A percentile compares a stretch with the other conserved stretches of the same genome.
Evolutionary conservation across 75 land plant genomes (phyloP).

Genomic region (Sequoiadendron giganteum): DNA sequence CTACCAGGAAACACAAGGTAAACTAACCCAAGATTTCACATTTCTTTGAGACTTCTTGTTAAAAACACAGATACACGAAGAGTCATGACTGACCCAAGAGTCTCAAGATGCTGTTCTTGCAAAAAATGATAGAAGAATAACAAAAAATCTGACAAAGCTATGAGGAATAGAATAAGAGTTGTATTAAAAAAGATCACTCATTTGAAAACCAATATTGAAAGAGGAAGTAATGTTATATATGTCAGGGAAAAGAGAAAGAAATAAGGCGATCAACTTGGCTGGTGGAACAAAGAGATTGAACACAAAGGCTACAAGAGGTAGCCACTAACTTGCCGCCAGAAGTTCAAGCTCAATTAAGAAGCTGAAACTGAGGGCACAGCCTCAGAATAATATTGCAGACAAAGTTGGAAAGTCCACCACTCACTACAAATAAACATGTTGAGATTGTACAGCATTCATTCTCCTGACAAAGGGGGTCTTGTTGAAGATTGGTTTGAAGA

Average conservation of each 20-base stretch:
- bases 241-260: not conserved
- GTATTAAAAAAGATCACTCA: no score
- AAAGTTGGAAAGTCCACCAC: not conserved
- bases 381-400: no score
- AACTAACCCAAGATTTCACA: no score
- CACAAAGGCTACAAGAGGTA: not conserved
- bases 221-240: not conserved
- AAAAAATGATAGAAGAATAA: no score
- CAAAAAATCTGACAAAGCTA: no score
- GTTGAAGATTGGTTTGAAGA: not conserved
- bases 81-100: no score
- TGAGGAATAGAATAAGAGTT: no score
- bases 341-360: not conserved
- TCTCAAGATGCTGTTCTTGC: no score
- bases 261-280: not conserved
- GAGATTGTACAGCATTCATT: not conserved
- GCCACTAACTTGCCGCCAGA: not conserved
- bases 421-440: not conserved
- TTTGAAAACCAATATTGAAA: no score
- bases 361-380: not conserved
- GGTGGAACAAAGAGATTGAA: not conserved
- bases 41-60: no score
- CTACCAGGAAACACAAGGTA: no score
- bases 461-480: not conserved
- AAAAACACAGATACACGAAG: no score